Evolutionary conservation across 179 eudicot genomes (phyloP).

Genomic region (Silene coronaria): DNA sequence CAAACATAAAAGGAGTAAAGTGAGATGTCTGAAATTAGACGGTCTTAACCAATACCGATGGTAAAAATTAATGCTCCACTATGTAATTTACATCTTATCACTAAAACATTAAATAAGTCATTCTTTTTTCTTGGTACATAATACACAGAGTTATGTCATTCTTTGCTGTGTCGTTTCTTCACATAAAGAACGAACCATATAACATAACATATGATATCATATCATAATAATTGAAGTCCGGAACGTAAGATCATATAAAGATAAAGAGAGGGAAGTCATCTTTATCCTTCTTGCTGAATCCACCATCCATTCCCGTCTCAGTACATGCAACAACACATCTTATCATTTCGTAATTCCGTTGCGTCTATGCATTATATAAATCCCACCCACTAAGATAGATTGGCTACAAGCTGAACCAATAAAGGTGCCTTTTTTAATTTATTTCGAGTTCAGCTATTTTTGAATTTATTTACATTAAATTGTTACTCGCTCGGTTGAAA

Average conservation of each 20-base stretch:
- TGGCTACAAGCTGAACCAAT: too few species aligned
- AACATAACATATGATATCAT: not conserved
- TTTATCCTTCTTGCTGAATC: slow-evolving; percentile 11
- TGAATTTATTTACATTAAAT: too few species aligned
- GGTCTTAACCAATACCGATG: too few species aligned
- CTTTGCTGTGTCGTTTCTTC: slow-evolving; percentile 9
- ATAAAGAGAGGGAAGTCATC: too few species aligned
- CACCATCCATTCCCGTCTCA: slow-evolving; percentile 14
- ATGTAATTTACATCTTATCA: not conserved
- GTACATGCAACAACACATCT: slow-evolving; percentile 13
- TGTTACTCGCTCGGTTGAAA: too few species aligned
- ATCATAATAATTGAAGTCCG: not conserved
- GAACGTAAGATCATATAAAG: not conserved
- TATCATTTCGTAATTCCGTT: not conserved
- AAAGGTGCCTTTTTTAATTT: too few species aligned
- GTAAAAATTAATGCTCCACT: too few species aligned
- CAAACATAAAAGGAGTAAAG: too few species aligned
- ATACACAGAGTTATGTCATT: not conserved
- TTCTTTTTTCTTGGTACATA: too few species aligned
- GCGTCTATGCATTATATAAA: not conserved
- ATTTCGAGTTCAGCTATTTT: too few species aligned
- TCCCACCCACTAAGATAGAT: too few species aligned
- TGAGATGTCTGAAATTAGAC: too few species aligned
- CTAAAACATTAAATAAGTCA: not conserved
- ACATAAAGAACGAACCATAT: not conserved